Evolutionary conservation across 108 stramenopile genomes (phyloP).

Genomic region (Aurantiochytrium sp.): DNA sequence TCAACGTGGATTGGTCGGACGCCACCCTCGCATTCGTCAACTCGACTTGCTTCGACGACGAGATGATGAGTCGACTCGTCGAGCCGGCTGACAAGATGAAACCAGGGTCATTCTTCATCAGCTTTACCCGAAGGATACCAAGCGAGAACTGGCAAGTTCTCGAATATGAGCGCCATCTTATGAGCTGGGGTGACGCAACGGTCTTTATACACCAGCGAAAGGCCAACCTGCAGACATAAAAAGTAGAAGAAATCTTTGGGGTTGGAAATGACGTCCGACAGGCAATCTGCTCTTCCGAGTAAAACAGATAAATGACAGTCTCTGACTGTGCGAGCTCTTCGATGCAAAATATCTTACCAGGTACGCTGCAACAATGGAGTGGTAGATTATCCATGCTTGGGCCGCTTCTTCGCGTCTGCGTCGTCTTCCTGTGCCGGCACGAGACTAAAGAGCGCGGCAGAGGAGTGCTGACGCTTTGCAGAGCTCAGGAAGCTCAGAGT

Average conservation of each 20-base stretch:
- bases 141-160: slow-evolving; percentile 31
- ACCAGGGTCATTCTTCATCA: slow-evolving; percentile 47
- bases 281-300: too few relatives aligned
- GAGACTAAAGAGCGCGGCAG: neutral
- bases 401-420: too few relatives aligned
- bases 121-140: slow-evolving; percentile 49
- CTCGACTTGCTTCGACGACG: slow-evolving; percentile 53
- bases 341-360: too few relatives aligned
- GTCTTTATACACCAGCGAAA: slow-evolving; percentile 41
- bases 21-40: slow-evolving; percentile 57
- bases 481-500: neutral
- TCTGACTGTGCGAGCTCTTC: too few relatives aligned
- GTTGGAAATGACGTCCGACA: too few relatives aligned
- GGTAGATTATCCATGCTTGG: too few relatives aligned
- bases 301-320: too few relatives aligned
- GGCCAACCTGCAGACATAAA: too few relatives aligned
- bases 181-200: slow-evolving; percentile 59
- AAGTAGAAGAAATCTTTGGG: too few relatives aligned
- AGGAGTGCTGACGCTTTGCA: neutral
- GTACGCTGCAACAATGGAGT: too few relatives aligned
- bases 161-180: slow-evolving; percentile 35
- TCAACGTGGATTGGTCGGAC: slow-evolving; percentile 53
- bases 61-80: slow-evolving; percentile 39
- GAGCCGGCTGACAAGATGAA: slow-evolving; percentile 31
- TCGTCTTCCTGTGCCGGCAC: neutral